Evolutionary conservation across 768 basidiomycete genomes (phyloP), one percentile per base, ranked within the genome.

Genomic region (Amanita subjunquillea): DNA sequence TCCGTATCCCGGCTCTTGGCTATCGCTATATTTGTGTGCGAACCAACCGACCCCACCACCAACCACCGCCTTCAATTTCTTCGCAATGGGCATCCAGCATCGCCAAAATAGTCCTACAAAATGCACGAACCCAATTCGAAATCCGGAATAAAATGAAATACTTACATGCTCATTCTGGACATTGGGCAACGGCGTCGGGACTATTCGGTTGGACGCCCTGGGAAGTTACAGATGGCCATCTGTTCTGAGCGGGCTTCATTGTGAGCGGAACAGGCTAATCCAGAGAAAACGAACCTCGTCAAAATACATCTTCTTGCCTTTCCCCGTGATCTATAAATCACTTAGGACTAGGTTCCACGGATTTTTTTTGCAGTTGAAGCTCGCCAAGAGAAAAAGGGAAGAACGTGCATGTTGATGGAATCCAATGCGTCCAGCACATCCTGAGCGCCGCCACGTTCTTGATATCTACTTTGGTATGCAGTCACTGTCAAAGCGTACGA

Each of bases 41-140:
- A 84, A 84, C 82, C 82, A 84, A 2, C 80, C 80, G 15, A 83
- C 63, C 34, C 79, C 80, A 4, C 81, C 79, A 0, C 70, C 71
- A 12, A 65, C 62, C 13, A 73, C 73, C 0, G 55, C 53, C 63
- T 84, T 84, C 48, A 84, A 63, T n/a, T 56, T 72, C 67, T 40
- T 64, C 55, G 56, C 81, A 84, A 48, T 80, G 72, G 2, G 62
- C 55, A 56, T 84, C 80, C 15, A 84, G 72, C 12, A 84, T 57
- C 3, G 59, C 58, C n/a, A 54, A 68, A 82, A 56, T 83, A 84
- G 48, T 67, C 72, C 55, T 47, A 15, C 3, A 40, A 4, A 29
- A 46, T 51, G 32, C 32, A 17, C 17, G 36, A 20, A 34, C 39
- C 29, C 5, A 2, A 20, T 6, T 15, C 23, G 3, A n/a, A 13